Evolutionary conservation across 1,139 yeast species (phyloP), one percentile per base, ranked within the genome.

Genomic region (Suhomyces panamericanus): DNA sequence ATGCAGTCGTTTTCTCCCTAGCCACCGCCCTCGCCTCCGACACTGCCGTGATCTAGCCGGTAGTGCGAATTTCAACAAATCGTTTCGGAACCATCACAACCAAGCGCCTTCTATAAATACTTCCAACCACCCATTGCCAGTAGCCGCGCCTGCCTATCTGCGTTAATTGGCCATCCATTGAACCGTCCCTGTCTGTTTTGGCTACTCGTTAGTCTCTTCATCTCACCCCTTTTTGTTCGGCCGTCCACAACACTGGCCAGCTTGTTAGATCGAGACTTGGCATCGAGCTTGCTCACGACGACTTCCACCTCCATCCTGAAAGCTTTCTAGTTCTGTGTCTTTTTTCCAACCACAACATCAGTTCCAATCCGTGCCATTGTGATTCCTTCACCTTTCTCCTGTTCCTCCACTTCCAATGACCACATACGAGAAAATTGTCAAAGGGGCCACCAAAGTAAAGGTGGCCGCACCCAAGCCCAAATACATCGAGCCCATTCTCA

Each of bases 381-480:
- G 24, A 20, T 20, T 6, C 6, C 6, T 6, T 20, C 24, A 20
- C 24, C 24, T 11, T 32, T 7, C 27, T 31, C 27, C 13, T 12
- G 14, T 22, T 24, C 15, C n/a, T 34, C 15, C 20, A 9, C 26
- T 13, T 26, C 29, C 17, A 8, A 74, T 74, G 78, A 72, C 77
- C 26, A 75, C 78, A 6, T 73, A 72, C 53, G 77, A 71, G 49
- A 70, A 73, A 56, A 69, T 72, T 39, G 77, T 72, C 45, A 69
- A 74, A 56, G 78, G 78, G 16, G 78, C 79, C 52, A 75, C 79
- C 49, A 73, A 72, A 53, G 69, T 72, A 44, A 70, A 83, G 78
- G 81, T 90, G 69, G 98, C 99, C n/a, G 96, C 98, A 24, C 99
- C 99, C 13, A 93, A 93, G 68, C 86, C 95, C 36, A 93, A 95